Evolutionary conservation across 306 rosid species (phyloP), one percentile per base, ranked within the genome.

Genomic region (Begonia fuchsioides): DNA sequence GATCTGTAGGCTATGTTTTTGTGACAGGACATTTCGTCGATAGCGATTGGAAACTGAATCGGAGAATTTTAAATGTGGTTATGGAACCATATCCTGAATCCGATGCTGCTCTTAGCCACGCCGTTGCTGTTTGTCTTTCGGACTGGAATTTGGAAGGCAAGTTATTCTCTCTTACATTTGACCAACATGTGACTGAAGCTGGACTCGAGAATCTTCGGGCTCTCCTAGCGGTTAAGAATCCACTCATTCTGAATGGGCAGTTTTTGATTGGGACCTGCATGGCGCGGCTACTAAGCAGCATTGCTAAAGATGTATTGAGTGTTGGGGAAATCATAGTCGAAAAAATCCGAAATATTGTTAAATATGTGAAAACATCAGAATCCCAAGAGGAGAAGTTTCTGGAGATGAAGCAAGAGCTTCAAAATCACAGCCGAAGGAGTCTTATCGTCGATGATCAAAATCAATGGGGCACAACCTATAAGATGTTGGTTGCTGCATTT

Each of bases 301-400:
- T 77, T 44, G 98, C 92, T 11, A 73, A 53, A 45, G 94, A 79
- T 57, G 80, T 77, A 58, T 66, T 90, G 47, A 62, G 44, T 10
- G 71, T 79, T 15, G 85, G 71, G n/a, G 60, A 39, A 18, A 81
- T 60, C 32, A 46, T 62, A 1, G 72, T 90, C 11, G 76, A 53
- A 44, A 90, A 79, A 76, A 73, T 90, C 61, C 72, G 85, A 45
- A 75, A 75, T 46, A 81, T 85, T 53, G 95, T 85, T 1, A 90
- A 85, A 72, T 85, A 76, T 65, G 95, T 90, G 57, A 90, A 82
- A 71, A 85, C 94, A 18, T 81, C 98, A 10, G 85, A 85, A 52
- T 79, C 82, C 47, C 95, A 81, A 2, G 94, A 79, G 62, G 95
- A 85, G 19, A 85, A 79, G 48, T 90, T 85, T 65, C 53, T 79